Conservation (phyloP, 345 rosid genomes). For the Viola odorata region DNA sequence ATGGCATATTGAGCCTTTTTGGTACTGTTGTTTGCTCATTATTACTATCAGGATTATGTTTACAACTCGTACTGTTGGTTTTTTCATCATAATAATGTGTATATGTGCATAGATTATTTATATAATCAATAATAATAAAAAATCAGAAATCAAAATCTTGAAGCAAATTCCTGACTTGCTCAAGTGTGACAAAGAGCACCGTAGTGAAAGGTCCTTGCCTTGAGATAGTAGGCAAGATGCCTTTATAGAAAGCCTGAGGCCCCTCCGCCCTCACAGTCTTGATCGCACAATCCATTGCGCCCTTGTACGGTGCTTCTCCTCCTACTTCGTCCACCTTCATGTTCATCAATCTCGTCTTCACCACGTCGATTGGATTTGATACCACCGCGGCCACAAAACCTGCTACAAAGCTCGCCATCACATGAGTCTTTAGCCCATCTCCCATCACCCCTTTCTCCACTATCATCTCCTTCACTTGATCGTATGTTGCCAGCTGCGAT, state of each 20-base stretch:
- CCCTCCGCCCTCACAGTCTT: conserved; percentile 15
- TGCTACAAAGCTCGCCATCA: conserved; percentile 11
- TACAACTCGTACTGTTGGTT: too few relatives aligned
- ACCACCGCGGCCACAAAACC: conserved; percentile 19
- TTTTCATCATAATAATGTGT: too few relatives aligned
- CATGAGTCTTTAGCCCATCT: conserved; percentile 16
- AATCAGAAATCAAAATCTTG: conserved; percentile 1
- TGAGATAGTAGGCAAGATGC: conserved; percentile 16
- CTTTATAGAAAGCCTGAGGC: conserved; percentile 14
- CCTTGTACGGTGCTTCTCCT: conserved; percentile 15
- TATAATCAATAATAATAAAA: too few relatives aligned
- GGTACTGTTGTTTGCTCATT: too few relatives aligned
- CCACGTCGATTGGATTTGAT: conserved; percentile 20
- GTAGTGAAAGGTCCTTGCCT: conserved; percentile 22
- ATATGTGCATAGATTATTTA: too few relatives aligned
- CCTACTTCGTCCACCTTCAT: conserved; percentile 21
- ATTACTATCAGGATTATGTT: too few relatives aligned
- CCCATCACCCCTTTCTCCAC: conserved; percentile 11
- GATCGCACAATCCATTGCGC: conserved; percentile 18
- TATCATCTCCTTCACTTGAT: conserved; percentile 15
- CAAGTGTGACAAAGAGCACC: conserved; percentile 18
- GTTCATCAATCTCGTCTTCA: conserved; percentile 19
- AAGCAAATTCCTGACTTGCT: conserved; percentile 16
- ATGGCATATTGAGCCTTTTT: too few relatives aligned
- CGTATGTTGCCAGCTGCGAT: conserved; percentile 17